Evolutionary conservation across 495 filamentous ascomycete species (phyloP), one percentile per base, ranked within the genome.

Genomic region (Chaetomium cochliodes): DNA sequence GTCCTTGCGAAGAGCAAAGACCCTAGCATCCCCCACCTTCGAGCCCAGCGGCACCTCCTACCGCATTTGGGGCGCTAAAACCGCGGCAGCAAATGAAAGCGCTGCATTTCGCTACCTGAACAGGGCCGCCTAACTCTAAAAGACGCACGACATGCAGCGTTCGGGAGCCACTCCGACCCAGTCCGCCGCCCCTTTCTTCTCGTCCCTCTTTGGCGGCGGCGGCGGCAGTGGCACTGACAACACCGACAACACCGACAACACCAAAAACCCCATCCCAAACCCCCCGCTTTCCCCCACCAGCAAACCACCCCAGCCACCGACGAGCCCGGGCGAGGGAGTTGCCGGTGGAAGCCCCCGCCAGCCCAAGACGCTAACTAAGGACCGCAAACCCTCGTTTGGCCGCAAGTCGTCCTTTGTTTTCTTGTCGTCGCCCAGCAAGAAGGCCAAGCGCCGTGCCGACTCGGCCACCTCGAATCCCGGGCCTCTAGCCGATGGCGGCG

Each of bases 331-430:
- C 44, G 76, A 76, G 57, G 20, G 52, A 41, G 52, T 20, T 63
- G 12, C 64, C 51, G 58, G 57, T 46, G 56, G 26, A 25, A 69
- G 61, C 23, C 70, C 70, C 26, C 70, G 67, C 22, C 70, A 73
- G 55, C 71, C 64, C 41, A 76, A 75, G 70, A 66, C 74, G 44
- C 69, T 77, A 50, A 74, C 71, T 63, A 81, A 82, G 68, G 79
- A 82, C 49, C 78, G 78, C 64, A 74, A 76, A 41, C 73, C 76
- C 60, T 82, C 80, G 44, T 79, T 80, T 66, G 71, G 73, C 49
- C 75, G 75, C 64, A 80, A 75, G 59, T 55, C 77, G 57, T 81
- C 78, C 42, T 76, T 81, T 63, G 73, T 74, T 20, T 72, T 75
- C 62, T 76, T 73, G 44, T 76, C 77, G 13, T 77, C 74, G 42